Base-by-base conservation (phyloP, 2,329 filamentous ascomycete species). In the Colletotrichum tropicale region DNA sequence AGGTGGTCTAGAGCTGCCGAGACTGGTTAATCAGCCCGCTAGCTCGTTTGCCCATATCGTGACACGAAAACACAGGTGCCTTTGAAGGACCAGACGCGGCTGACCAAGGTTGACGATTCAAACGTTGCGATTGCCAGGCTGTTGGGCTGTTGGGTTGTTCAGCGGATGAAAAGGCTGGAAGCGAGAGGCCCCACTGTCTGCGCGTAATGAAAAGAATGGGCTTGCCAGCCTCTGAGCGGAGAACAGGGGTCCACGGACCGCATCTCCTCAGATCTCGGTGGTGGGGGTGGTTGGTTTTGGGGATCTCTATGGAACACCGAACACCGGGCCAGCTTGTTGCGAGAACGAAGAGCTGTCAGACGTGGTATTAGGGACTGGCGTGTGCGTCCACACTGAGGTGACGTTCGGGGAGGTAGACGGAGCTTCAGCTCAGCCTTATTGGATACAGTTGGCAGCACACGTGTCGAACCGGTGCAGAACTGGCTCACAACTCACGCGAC, bases 181-280 rank as follows among this genome's bases (percentile, higher is more conserved):
- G 55, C 52, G 24, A 48, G 15, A 36, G 66, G 52, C 26, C 15
- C 66, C 72, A 72, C 69, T 26, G 43, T 64, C 55, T 72, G 62
- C 62, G 61, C 73, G 69, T 68, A 75, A 75, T 72, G 24, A n/a
- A n/a, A 32, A 43, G 48, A 56, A 38, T 32, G 55, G 24, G 34
- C 43, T 66, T 71, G 61, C 68, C 68, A 61, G 52, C 72, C 61
- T 55, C 30, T 48, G 55, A 28, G 62, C 69, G 52, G 62, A 72
- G 38, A 71, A 75, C 52, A 66, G 34, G 72, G 72, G 61, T 61
- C 68, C 68, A 66, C 34, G 60, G 68, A 66, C 68, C 61, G 60
- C 71, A 66, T 58, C 60, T 74, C 36, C 28, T 61, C 36, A 48
- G 61, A 71, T 62, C 69, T 75, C 36, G 72, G 68, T 61, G 61